These are phyloP conservation scores for Westerdykella sp. DNA, from an alignment of 2,329 filamentous ascomycete genomes.

Conservation along the genomic window DNA sequence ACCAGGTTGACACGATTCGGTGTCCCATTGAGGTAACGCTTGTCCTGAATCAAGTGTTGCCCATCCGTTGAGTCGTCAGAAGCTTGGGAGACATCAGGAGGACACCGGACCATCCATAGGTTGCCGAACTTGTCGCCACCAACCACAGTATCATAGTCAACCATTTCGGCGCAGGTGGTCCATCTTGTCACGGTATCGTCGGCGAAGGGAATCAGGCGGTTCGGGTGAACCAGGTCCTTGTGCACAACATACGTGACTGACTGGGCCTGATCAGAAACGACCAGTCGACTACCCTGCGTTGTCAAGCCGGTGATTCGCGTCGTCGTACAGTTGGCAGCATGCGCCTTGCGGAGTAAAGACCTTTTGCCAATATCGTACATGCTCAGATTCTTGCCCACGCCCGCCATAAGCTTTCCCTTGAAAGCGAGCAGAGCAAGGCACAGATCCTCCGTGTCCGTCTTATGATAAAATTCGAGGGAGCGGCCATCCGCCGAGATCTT, in stretches of 20 bases:
- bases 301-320: constrained; percentile 84
- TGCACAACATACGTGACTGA: constrained; percentile 89
- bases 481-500: constrained; percentile 81
- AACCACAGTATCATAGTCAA: constrained; percentile 93
- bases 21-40: constrained; percentile 82
- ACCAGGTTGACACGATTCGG: constrained; percentile 78
- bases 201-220: constrained; percentile 85
- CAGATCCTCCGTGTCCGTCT: constrained; percentile 85
- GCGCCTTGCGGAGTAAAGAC: constrained; percentile 85
- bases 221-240: constrained; percentile 69
- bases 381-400: constrained; percentile 72
- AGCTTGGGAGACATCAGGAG: constrained; percentile 77
- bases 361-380: constrained; percentile 92
- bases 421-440: constrained; percentile 88
- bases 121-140: constrained; percentile 98
- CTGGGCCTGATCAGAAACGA: constrained; percentile 89
- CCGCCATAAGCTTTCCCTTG: constrained; percentile 83
- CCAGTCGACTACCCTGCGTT: constrained; percentile 83
- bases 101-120: constrained; percentile 84
- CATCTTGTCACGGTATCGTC: constrained; percentile 87
- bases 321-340: constrained; percentile 64
- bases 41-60: constrained; percentile 83
- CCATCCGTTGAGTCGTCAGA: constrained; percentile 89
- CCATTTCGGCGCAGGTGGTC: constrained; percentile 87
- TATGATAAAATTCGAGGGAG: constrained; percentile 89